Base-by-base conservation (phyloP, 352 stramenopile species). In the Peronospora farinosa region DNA sequence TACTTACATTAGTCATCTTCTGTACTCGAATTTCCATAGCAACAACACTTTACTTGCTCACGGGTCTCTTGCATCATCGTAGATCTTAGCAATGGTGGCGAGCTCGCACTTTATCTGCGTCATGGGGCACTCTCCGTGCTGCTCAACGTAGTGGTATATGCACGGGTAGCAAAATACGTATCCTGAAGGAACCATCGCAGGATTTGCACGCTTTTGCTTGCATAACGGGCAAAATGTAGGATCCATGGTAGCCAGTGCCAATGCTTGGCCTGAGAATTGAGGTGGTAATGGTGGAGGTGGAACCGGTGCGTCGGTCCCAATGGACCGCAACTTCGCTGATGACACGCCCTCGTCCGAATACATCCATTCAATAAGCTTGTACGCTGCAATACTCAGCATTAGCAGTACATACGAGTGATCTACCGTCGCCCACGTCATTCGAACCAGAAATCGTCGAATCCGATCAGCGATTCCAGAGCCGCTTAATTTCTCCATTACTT, bases 301-400 rank as follows among this genome's bases (percentile, higher is more conserved):
- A 7, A 84, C 64, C 9, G 78, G 80, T 9, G 67, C 73, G 33
- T 88, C 67, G 7, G 63, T 67, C 6, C 66, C 67, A 0, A 65
- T 86, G 38, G 82, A 50, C 33, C 68, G 72, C 42, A 86, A 50
- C 44, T 84, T 86, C 17, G 67, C 72, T 0, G 78, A 67, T 8
- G 23, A 27, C 23, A 64, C 65, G 12, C 78, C 80, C 47, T 89
- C 80, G 41, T 94, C 83, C 38, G 78, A 91, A 65, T 94, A 90
- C 73, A 94, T 88, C 83, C 83, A 94, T 55, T 94, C 83, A 36
- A 90, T 55, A 39, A 91, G 85, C 51, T 94, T 94, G 68, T 91
- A 94, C 30, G 72, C 67, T 0, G 80, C 79, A 53, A 94, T 84
- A 35, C 78, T 73, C 16, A 90, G 42, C 19, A 92, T 56, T 12